Conservation (phyloP, 2,329 filamentous ascomycete species). For the Phaeosphaeria sp. region DNA sequence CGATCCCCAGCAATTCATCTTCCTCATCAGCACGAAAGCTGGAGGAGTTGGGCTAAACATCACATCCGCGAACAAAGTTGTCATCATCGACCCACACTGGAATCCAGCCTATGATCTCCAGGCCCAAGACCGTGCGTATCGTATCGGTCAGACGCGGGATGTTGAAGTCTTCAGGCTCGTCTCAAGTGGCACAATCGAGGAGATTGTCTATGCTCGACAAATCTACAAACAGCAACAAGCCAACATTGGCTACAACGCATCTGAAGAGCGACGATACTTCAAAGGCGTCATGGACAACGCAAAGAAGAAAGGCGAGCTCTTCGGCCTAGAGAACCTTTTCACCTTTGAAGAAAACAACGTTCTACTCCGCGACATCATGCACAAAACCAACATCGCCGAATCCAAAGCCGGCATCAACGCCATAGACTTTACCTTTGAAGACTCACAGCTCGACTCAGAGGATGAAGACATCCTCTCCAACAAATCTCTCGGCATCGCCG, state of each 20-base stretch:
- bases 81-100: constrained; percentile 97
- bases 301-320: constrained; percentile 88
- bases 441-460: constrained; percentile 36
- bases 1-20: constrained; percentile 87
- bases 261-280: constrained; percentile 91
- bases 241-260: constrained; percentile 95
- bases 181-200: constrained; percentile 90
- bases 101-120: constrained; percentile 95
- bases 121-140: constrained; percentile 93
- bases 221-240: constrained; percentile 99
- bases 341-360: constrained; percentile 80
- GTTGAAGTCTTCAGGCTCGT: constrained; percentile 95
- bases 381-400: constrained; percentile 97
- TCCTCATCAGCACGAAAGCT: constrained; percentile 91
- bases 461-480: constrained; percentile 37
- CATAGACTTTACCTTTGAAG: constrained; percentile 69
- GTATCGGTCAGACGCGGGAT: constrained; percentile 90
- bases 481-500: constrained; percentile 32
- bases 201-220: constrained; percentile 95
- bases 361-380: constrained; percentile 91
- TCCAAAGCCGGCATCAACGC: constrained; percentile 84
- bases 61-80: constrained; percentile 96
- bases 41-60: constrained; percentile 96
- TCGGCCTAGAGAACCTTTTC: constrained; percentile 87
- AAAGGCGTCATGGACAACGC: constrained; percentile 87